Conservation (phyloP, 2,329 filamentous ascomycete species). For the Didymella pomorum region DNA sequence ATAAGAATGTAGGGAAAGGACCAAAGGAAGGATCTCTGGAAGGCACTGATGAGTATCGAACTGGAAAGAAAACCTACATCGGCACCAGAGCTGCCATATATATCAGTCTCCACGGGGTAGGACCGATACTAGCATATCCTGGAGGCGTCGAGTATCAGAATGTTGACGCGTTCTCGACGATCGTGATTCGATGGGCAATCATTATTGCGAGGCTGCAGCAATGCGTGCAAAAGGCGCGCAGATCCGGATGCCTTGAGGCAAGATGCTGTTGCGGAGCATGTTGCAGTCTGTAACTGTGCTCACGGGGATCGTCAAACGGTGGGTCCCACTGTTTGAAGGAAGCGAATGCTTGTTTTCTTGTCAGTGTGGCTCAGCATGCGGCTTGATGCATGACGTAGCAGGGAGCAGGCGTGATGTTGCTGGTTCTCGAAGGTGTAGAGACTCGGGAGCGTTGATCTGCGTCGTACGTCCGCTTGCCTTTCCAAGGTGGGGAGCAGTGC, state of each 20-base stretch:
- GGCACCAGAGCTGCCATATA: slow-evolving; percentile 12
- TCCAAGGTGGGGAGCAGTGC: not conserved
- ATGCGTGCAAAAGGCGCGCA: slow-evolving; percentile 25
- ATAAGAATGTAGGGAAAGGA: slow-evolving; percentile 23
- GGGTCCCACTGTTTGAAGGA: slow-evolving; percentile 13
- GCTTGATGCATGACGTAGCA: slow-evolving; percentile 5
- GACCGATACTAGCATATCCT: slow-evolving; percentile 17
- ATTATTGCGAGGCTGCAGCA: slow-evolving; percentile 21
- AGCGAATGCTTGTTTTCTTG: slow-evolving; percentile 20
- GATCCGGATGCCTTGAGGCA: slow-evolving; percentile 29
- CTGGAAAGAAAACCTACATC: slow-evolving; percentile 9
- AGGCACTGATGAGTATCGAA: slow-evolving; percentile 17
- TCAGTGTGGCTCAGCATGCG: slow-evolving; percentile 12
- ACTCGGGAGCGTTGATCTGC: not conserved
- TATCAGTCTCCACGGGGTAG: slow-evolving; percentile 18
- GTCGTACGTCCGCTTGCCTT: too few relatives aligned
- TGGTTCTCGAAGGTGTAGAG: slow-evolving; percentile 1
- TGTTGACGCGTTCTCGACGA: slow-evolving; percentile 19
- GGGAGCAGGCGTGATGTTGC: not conserved
- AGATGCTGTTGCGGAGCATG: slow-evolving; percentile 27
- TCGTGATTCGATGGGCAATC: slow-evolving; percentile 21
- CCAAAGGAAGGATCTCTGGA: slow-evolving; percentile 15
- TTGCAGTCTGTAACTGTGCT: slow-evolving; percentile 34
- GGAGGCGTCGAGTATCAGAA: slow-evolving; percentile 13
- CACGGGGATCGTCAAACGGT: slow-evolving; percentile 35